Conservation (phyloP, 305 asterid genomes). For the Fraxinus xanthoxyloides region DNA sequence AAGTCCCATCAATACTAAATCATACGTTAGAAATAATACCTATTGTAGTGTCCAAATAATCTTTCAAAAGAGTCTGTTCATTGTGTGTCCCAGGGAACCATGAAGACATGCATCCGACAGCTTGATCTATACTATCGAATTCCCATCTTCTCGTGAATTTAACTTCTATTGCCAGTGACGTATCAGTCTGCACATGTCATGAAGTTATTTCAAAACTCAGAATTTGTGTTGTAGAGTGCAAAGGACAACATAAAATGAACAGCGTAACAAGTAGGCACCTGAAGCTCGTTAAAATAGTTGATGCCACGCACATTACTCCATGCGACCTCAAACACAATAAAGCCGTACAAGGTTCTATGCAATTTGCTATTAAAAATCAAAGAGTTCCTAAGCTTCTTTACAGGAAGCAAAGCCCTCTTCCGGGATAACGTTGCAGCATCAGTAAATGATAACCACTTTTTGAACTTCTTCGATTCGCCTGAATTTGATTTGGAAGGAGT, state of each 20-base stretch:
- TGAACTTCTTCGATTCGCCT: constrained; percentile 32
- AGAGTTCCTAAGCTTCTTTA: constrained; percentile 63
- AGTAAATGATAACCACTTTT: constrained; percentile 56
- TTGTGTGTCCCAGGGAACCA: constrained; percentile 67
- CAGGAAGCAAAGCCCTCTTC: constrained; percentile 66
- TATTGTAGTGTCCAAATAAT: constrained; percentile 43
- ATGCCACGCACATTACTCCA: constrained; percentile 83
- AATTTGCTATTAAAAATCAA: constrained; percentile 54
- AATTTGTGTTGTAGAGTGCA: background rate
- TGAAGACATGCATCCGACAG: constrained; percentile 44
- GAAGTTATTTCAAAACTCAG: background rate
- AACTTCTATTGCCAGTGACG: constrained; percentile 73
- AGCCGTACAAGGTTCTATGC: constrained; percentile 71
- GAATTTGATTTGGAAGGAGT: constrained; percentile 31
- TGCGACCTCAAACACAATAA: constrained; percentile 73
- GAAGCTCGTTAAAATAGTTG: constrained; percentile 76
- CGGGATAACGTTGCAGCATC: constrained; percentile 55
- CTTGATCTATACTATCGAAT: constrained; percentile 71
- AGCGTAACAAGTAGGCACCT: constrained; percentile 37
- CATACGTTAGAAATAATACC: constrained; percentile 33
- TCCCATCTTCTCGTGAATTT: constrained; percentile 78
- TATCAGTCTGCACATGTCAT: constrained; percentile 58
- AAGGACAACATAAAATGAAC: background rate
- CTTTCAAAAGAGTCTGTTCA: constrained; percentile 52
- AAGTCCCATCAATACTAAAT: background rate